Evolutionary conservation across 345 rosid genomes (phyloP).

Genomic region (Salix dunnii): DNA sequence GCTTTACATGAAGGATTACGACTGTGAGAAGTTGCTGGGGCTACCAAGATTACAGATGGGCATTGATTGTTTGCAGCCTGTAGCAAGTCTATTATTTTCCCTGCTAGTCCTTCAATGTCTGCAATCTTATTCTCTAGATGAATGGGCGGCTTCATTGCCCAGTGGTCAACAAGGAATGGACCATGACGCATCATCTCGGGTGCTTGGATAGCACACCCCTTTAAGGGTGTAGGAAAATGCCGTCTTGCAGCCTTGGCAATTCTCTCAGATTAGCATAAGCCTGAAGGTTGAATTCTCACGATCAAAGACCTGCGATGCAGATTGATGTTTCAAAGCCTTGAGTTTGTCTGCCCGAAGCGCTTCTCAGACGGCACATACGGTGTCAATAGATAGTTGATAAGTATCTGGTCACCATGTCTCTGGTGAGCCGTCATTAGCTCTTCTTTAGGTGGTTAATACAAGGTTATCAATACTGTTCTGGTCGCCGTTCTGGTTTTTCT

Average conservation of each 20-base stretch:
- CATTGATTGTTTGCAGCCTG: slow-evolving; percentile 14
- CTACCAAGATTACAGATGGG: slow-evolving; percentile 52
- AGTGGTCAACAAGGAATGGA: slow-evolving; percentile 21
- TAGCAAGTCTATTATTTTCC: slow-evolving; percentile 63
- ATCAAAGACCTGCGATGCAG: background rate
- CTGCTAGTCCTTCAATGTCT: slow-evolving; percentile 60
- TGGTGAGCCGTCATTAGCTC: no score
- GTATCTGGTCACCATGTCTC: no score
- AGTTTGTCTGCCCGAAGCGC: no score
- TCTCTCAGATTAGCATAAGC: background rate
- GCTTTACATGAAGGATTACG: slow-evolving; percentile 65
- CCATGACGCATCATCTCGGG: slow-evolving; percentile 48
- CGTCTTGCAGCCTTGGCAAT: slow-evolving; percentile 40
- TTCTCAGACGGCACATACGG: no score
- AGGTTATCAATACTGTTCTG: no score
- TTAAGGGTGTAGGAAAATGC: slow-evolving; percentile 24
- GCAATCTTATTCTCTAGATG: slow-evolving; percentile 62
- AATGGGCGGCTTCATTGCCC: slow-evolving; percentile 26
- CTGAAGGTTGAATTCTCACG: background rate
- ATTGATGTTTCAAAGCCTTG: background rate
- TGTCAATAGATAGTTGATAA: no score
- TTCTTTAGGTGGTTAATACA: no score
- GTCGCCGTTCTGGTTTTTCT: no score
- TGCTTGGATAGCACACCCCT: slow-evolving; percentile 28
- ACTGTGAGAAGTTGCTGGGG: slow-evolving; percentile 58